phyloP scores from a whole-genome alignment of 148 eudicot species.

The Silene uniflora region DNA sequence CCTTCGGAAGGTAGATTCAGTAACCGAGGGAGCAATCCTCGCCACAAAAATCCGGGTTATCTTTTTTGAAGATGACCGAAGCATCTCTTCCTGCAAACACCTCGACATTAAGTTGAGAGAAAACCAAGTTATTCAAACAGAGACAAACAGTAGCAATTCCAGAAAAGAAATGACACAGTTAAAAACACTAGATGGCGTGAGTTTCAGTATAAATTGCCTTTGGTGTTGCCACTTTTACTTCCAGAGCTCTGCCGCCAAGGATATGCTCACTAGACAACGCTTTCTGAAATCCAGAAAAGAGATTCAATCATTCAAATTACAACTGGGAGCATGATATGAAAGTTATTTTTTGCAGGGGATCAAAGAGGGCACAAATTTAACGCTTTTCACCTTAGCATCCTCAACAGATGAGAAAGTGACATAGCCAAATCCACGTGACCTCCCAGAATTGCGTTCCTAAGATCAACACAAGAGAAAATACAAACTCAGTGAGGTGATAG shows the following conservation, averaged over 20 bases:
- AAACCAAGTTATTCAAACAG: background rate
- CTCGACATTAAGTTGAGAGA: background rate
- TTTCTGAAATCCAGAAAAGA: slow-evolving; percentile 40
- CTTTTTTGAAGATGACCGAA: slow-evolving; percentile 80
- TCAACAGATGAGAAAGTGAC: slow-evolving; percentile 76
- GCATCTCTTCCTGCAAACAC: slow-evolving; percentile 66
- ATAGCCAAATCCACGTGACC: slow-evolving; percentile 99
- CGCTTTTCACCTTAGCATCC: slow-evolving; percentile 77
- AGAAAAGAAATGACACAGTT: background rate
- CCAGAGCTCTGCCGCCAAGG: slow-evolving; percentile 71
- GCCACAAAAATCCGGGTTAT: slow-evolving; percentile 97
- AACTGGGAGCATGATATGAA: background rate
- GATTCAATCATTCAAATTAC: background rate
- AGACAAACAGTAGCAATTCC: background rate
- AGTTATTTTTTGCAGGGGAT: background rate
- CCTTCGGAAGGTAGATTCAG: slow-evolving; percentile 81
- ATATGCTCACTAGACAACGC: slow-evolving; percentile 70
- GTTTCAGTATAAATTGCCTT: slow-evolving; percentile 27
- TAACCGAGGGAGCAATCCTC: slow-evolving; percentile 77
- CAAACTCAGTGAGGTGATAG: slow-evolving; percentile 6
- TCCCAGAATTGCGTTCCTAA: slow-evolving; percentile 78
- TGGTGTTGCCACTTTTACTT: slow-evolving; percentile 87
- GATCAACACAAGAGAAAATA: slow-evolving; percentile 6
- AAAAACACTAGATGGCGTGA: background rate
- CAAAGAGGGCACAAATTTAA: background rate